Evolutionary conservation across 768 basidiomycete species (phyloP), one percentile per base, ranked within the genome.

Genomic region (Boletus rubropictus): DNA sequence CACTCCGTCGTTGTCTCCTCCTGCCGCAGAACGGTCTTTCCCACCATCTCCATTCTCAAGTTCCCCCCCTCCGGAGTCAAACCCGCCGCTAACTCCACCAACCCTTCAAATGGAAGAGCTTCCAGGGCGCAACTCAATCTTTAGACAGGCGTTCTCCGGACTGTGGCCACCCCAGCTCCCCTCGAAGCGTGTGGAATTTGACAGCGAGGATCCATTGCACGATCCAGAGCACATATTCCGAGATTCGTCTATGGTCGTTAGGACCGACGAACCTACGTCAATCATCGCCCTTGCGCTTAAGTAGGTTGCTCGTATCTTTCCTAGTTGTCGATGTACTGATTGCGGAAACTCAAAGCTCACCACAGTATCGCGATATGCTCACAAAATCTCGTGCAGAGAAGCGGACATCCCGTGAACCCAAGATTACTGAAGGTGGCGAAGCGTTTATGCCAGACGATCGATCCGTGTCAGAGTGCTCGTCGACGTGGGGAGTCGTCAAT

Each of bases 231-330:
- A 98, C 60, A 85, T 98, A 39, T 97, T 96, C 69, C 78, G 89
- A 31, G 94, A 95, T 60, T 92, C 90, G 14, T 84, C 86, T 2
- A 94, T 98, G 80, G 84, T 97, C 42, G 86, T 99, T 17, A 79
- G 95, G 17, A 92, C 92, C 17, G 93, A 97, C 63, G 96, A 99
- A 61, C 96, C 95, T 3, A 96, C 94, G 0, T 97, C 95, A 15
- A 96, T 98, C 59, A 93, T 98, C 53, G 94, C 96, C 7, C 82
- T 97, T 47, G 90, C 92, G 5, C 69, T 99, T 40, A 89, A 86
- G 90, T 91, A 58, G 58, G 80, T 67, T 7, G 35, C 14, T 42
- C 40, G 12, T 25, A n/a, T 18, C 17, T 17, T 44, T 32, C 18
- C 3, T 34, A 39, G 14, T 25, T 32, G 36, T 17, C 15, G n/a